phyloP scores from a whole-genome alignment of 2,329 filamentous ascomycete species.

The Cytospora mali region DNA sequence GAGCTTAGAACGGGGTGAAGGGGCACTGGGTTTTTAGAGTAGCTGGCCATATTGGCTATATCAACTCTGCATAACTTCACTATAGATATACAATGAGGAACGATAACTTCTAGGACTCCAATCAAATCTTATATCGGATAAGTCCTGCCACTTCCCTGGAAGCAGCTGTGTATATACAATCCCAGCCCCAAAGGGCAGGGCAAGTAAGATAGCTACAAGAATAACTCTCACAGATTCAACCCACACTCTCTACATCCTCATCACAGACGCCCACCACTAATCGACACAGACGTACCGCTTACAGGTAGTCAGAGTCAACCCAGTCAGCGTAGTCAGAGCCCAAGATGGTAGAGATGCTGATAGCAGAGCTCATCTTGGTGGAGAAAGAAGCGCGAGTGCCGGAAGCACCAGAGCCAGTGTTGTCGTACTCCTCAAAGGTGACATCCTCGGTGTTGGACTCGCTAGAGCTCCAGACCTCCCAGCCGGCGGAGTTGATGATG shows the following conservation, averaged over 20 bases:
- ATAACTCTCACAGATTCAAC: not conserved
- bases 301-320: slow-evolving; percentile 27
- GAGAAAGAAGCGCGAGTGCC: slow-evolving; percentile 53
- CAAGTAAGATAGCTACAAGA: slow-evolving; percentile 10
- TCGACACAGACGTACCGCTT: not conserved
- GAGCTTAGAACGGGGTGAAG: slow-evolving; percentile 2
- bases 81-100: not conserved
- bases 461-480: slow-evolving; percentile 52
- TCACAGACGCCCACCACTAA: not conserved
- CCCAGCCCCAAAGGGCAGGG: not conserved
- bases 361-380: slow-evolving; percentile 37
- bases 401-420: slow-evolving; percentile 51
- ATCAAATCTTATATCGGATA: not conserved
- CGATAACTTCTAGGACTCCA: not conserved
- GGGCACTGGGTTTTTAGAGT: not conserved
- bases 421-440: slow-evolving; percentile 56
- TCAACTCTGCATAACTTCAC: not conserved
- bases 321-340: slow-evolving; percentile 24
- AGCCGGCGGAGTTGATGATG: slow-evolving; percentile 56
- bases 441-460: slow-evolving; percentile 49
- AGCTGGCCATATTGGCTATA: too few species aligned
- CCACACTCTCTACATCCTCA: not conserved
- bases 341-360: slow-evolving; percentile 39
- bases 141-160: not conserved
- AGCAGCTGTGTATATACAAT: slow-evolving; percentile 6